These are phyloP conservation scores for Crassisporium funariophilum DNA, from an alignment of 768 basidiomycete genomes.

Conservation along the genomic window DNA sequence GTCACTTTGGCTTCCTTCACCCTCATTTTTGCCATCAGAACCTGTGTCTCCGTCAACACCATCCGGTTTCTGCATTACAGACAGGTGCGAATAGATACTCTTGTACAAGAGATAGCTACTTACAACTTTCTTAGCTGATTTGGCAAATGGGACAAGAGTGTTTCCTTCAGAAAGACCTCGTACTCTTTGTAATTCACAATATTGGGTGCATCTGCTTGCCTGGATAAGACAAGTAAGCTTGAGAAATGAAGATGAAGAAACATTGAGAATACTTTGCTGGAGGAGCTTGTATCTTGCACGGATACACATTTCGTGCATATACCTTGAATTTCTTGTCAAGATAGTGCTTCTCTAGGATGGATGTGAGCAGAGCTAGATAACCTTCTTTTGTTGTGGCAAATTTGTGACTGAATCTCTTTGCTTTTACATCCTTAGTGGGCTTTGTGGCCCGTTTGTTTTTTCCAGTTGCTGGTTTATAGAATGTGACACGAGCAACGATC, in stretches of 20 bases:
- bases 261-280: conserved; percentile 4
- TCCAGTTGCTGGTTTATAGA: neutral
- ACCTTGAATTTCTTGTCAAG: neutral
- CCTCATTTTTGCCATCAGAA: neutral
- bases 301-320: neutral
- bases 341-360: neutral
- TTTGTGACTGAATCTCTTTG: neutral
- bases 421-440: neutral
- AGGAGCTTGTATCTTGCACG: neutral
- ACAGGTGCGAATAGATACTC: no score
- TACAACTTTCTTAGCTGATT: no score
- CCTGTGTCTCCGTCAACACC: no score
- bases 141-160: no score
- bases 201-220: conserved; percentile 1
- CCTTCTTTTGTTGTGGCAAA: neutral
- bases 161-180: neutral
- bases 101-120: no score
- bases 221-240: neutral
- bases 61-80: no score
- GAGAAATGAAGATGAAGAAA: neutral
- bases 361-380: neutral
- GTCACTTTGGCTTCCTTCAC: neutral
- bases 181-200: conserved; percentile 5
- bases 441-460: neutral
- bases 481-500: neutral